A percentile compares a stretch with the other conserved stretches of the same genome.
phyloP scores from a whole-genome alignment of 305 asterid genomes.

The Solanum hybrid region DNA sequence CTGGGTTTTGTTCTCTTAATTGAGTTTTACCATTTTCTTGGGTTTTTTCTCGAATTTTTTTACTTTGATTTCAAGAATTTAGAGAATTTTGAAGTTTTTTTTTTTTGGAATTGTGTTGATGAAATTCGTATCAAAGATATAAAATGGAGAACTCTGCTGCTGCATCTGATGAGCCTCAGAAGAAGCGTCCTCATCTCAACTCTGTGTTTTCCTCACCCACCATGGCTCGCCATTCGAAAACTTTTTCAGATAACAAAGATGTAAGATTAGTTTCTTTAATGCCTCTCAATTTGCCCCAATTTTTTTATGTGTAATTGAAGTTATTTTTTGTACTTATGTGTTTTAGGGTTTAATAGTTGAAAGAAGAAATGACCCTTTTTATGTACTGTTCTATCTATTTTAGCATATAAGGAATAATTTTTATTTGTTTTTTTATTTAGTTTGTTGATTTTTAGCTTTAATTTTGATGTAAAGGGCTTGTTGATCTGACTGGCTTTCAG shows the following conservation, averaged over 20 bases:
- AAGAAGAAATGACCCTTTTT: not conserved
- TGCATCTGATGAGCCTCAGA: constrained; percentile 23
- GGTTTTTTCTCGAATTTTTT: too few species aligned
- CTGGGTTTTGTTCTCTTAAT: not conserved
- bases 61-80: not conserved
- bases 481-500: not conserved
- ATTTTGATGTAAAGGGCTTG: not conserved
- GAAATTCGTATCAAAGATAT: not conserved
- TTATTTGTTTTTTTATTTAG: not conserved
- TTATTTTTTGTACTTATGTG: not conserved
- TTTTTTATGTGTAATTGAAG: not conserved
- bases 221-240: constrained; percentile 1
- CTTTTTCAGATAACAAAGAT: constrained; percentile 14
- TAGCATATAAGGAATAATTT: not conserved
- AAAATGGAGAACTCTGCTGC: constrained; percentile 19
- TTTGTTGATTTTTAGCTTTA: not conserved
- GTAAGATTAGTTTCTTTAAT: constrained; percentile 10
- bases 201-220: constrained; percentile 1
- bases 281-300: not conserved
- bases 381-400: not conserved
- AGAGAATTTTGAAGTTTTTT: not conserved
- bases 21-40: not conserved
- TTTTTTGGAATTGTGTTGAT: not conserved
- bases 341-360: not conserved
- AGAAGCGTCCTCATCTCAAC: constrained; percentile 22